phyloP scores from a whole-genome alignment of 164 flowering plant species.

The Aristolochia californica region DNA sequence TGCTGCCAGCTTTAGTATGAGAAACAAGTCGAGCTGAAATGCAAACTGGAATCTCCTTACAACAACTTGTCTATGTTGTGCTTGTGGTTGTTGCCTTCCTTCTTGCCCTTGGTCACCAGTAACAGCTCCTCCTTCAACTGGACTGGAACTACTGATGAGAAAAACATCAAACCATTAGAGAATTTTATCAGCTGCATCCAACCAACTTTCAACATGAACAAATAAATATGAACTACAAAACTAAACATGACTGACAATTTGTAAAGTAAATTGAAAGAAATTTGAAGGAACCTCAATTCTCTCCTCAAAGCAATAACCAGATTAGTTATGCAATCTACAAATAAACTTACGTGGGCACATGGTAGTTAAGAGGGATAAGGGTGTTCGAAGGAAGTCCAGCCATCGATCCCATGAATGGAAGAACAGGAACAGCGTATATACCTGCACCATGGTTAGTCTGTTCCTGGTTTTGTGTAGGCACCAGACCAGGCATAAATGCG shows the following conservation, averaged over 20 bases:
- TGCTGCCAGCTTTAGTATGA: conserved; percentile 84
- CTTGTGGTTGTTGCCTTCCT: conserved; percentile 37
- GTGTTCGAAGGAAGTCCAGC: conserved; percentile 50
- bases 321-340: no score
- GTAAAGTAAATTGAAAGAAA: neutral
- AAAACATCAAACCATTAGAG: neutral
- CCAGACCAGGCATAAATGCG: conserved; percentile 39
- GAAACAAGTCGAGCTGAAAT: conserved; percentile 76
- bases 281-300: no score
- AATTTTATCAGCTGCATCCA: neutral
- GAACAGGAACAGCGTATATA: conserved; percentile 78
- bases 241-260: neutral
- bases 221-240: neutral
- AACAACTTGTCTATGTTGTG: conserved; percentile 64
- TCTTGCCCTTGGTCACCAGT: conserved; percentile 56
- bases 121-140: conserved; percentile 34
- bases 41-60: conserved; percentile 89
- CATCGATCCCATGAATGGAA: conserved; percentile 42
- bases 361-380: conserved; percentile 79
- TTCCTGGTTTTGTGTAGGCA: conserved; percentile 41
- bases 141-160: conserved; percentile 32
- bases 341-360: conserved; percentile 65
- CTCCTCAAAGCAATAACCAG: neutral
- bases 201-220: neutral
- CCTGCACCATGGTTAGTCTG: conserved; percentile 70